phyloP scores from a whole-genome alignment of 257 asterid genomes.

The Solanum bulbocastanum region DNA sequence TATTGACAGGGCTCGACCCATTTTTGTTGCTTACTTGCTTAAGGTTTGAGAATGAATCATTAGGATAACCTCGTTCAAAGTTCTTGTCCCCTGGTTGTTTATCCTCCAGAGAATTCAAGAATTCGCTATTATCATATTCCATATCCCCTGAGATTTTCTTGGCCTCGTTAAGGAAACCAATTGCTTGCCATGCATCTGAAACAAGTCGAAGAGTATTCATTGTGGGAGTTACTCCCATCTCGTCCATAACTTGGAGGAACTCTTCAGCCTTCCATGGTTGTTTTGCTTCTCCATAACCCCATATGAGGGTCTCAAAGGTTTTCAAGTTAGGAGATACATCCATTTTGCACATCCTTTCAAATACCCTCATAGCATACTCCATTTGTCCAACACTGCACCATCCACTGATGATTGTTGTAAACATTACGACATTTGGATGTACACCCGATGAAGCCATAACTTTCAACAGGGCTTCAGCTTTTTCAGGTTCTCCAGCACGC shows the following conservation, averaged over 20 bases:
- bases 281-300: constrained; percentile 95
- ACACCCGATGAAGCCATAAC: constrained; percentile 43
- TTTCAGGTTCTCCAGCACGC: constrained; percentile 67
- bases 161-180: constrained; percentile 59
- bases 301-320: constrained; percentile 78
- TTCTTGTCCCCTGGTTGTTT: constrained; percentile 5
- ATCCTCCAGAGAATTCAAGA: not conserved
- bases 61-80: constrained; percentile 9
- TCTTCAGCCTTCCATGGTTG: constrained; percentile 90
- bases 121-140: constrained; percentile 6
- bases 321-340: constrained; percentile 64
- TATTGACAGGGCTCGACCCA: constrained; percentile 10
- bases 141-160: constrained; percentile 30
- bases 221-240: constrained; percentile 39
- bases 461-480: constrained; percentile 54
- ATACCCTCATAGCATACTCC: constrained; percentile 53
- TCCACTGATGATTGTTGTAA: constrained; percentile 92
- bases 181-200: constrained; percentile 83
- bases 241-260: constrained; percentile 53
- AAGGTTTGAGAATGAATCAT: constrained; percentile 20
- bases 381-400: constrained; percentile 88
- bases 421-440: constrained; percentile 69
- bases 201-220: constrained; percentile 62
- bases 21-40: constrained; percentile 14
- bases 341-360: constrained; percentile 48